Evolutionary conservation across 306 rosid species (phyloP).

Genomic region (Casuarina glauca): DNA sequence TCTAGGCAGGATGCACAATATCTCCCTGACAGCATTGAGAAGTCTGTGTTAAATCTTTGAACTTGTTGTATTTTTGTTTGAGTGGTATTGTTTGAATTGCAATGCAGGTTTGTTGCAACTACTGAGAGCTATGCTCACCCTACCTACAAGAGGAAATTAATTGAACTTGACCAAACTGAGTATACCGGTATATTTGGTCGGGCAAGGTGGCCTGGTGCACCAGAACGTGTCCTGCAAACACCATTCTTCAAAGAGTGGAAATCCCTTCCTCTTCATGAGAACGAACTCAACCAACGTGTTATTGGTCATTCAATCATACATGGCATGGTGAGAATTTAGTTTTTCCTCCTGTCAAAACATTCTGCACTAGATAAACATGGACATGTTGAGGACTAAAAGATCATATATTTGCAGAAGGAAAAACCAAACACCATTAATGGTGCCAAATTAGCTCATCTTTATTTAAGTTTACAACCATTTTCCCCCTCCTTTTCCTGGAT

Average conservation of each 20-base stretch:
- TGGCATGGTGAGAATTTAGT: constrained; percentile 57
- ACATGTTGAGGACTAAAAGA: too few relatives aligned
- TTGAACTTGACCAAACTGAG: constrained; percentile 64
- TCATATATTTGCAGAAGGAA: too few relatives aligned
- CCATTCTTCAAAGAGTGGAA: constrained; percentile 70
- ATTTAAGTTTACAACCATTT: too few relatives aligned
- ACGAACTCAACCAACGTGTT: constrained; percentile 60
- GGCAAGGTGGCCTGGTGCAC: constrained; percentile 82
- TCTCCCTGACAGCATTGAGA: neutral
- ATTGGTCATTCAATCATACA: constrained; percentile 66
- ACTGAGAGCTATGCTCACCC: constrained; percentile 86
- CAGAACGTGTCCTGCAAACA: constrained; percentile 72
- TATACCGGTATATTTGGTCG: constrained; percentile 74
- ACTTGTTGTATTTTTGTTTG: neutral
- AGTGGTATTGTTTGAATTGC: neutral
- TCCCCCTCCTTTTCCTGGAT: neutral
- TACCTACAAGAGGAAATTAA: constrained; percentile 64
- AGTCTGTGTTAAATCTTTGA: neutral
- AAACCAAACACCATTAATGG: too few relatives aligned
- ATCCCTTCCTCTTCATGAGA: constrained; percentile 60
- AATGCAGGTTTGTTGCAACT: constrained; percentile 79
- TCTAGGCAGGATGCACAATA: neutral
- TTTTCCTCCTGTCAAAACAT: neutral
- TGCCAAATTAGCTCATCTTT: too few relatives aligned
- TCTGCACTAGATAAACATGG: too few relatives aligned